Conservation (phyloP, 2,329 filamentous ascomycete genomes). For the Aspergillus floridensis region DNA sequence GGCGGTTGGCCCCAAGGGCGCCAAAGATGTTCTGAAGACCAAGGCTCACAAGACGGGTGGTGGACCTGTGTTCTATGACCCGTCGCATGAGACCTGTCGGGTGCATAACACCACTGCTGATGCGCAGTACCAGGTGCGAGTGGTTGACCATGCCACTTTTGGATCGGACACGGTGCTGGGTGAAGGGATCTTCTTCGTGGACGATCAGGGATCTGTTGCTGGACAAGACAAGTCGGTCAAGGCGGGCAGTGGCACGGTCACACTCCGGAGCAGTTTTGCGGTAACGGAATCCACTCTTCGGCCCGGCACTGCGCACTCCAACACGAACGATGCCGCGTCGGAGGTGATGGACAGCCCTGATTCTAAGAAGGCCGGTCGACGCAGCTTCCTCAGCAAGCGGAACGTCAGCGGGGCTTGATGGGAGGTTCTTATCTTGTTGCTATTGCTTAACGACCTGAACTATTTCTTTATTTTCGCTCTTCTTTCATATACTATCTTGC, state of each 20-base stretch:
- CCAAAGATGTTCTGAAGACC: constrained; percentile 84
- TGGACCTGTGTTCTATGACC: constrained; percentile 66
- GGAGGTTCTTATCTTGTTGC: background rate
- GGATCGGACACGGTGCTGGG: constrained; percentile 80
- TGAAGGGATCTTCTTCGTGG: constrained; percentile 86
- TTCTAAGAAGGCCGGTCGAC: constrained; percentile 40
- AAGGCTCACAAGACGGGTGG: constrained; percentile 74
- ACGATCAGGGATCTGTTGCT: constrained; percentile 66
- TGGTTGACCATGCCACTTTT: constrained; percentile 82
- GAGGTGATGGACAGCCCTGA: constrained; percentile 40
- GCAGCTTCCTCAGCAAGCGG: constrained; percentile 49
- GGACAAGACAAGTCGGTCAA: constrained; percentile 69
- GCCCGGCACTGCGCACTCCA: constrained; percentile 38
- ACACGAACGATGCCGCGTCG: constrained; percentile 25
- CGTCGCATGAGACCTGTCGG: constrained; percentile 69
- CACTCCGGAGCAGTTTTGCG: constrained; percentile 70
- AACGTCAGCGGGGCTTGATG: constrained; percentile 34
- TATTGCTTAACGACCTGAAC: constrained; percentile 5
- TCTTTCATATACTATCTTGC: background rate
- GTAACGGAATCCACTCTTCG: constrained; percentile 46
- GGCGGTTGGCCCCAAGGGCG: constrained; percentile 63
- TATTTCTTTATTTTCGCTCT: constrained; percentile 4
- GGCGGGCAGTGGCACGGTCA: constrained; percentile 70
- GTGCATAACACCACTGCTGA: constrained; percentile 71
- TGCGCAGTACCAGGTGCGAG: constrained; percentile 78